These are phyloP conservation scores for Penicillium hordei DNA, from an alignment of 2,329 filamentous ascomycete genomes.

Conservation along the genomic window DNA sequence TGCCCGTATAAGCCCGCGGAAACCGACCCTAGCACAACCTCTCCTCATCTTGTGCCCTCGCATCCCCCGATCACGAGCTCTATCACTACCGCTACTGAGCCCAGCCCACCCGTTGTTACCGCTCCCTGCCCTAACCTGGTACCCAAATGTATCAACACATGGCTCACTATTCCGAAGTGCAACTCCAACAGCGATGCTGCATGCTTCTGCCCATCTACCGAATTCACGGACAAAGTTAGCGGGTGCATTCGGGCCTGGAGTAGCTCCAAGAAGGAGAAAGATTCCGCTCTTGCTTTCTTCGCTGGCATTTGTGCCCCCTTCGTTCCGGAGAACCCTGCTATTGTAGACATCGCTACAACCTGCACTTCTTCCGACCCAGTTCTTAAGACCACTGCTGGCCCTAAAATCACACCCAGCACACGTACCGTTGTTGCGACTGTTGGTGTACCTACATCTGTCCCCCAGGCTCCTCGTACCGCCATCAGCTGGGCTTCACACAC, in stretches of 20 bases:
- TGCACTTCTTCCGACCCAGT: conserved; percentile 48
- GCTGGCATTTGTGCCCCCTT: conserved; percentile 82
- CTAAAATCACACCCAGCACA: neutral
- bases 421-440: neutral
- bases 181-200: conserved; percentile 73
- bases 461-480: conserved; percentile 34
- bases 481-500: conserved; percentile 38
- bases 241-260: conserved; percentile 76
- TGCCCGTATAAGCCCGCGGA: conserved; percentile 41
- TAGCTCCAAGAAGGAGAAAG: conserved; percentile 61
- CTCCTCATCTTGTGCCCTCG: neutral
- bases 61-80: neutral
- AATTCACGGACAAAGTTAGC: conserved; percentile 75
- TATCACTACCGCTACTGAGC: neutral
- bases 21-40: neutral
- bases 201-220: conserved; percentile 80
- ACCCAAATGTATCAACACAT: conserved; percentile 86
- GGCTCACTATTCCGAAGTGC: conserved; percentile 70
- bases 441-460: neutral
- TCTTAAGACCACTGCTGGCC: conserved; percentile 2
- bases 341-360: conserved; percentile 51
- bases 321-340: conserved; percentile 69
- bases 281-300: conserved; percentile 74
- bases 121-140: conserved; percentile 64
- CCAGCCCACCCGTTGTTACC: conserved; percentile 22